Base-by-base conservation (phyloP, 306 rosid species). In the Amphicarpaea edgeworthii region DNA sequence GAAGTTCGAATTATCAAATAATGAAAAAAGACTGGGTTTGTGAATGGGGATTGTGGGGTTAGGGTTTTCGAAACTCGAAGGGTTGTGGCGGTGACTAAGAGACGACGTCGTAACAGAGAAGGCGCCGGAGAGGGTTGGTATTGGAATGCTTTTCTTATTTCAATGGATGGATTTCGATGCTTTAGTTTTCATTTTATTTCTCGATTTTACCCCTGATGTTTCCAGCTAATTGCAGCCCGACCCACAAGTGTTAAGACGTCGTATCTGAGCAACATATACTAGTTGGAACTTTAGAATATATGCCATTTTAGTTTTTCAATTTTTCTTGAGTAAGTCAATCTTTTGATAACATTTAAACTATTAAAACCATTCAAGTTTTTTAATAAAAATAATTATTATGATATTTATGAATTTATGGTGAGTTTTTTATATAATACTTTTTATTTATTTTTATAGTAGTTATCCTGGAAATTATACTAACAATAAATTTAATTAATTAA, bases 31-130 rank as follows among this genome's bases (percentile, higher is more conserved):
- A 60, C 17, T 6, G 21, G 2, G 77, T 2, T 28, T 40, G 34
- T 19, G 54, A 12, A 77, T 23, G 40, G n/a, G 6, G 57, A 51
- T 37, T 53, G 12, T 0, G 74, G 75, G 58, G 62, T 50, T 68
- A 71, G 87, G 84, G 64, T 78, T 79, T 78, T 75, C 80, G 73
- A 78, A 82, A 84, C 77, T 80, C 78, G 80, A 21, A 54, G 49
- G 47, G 3, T 17, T 9, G 8, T 10, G 68, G 69, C 69, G 69
- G 69, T 63, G 69, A 30, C 47, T 38, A 4, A 17, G 49, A 38
- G 49, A 63, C 49, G 45, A 63, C 49, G 69, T 37, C 49, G 69
- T 38, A 17, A 9, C 69, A 68, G 32, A 32, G 67, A 60, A 23
- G 61, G 63, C 80, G 42, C 54, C 54, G 75, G 75, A 72, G 50